A percentile compares a stretch with the other conserved stretches of the same genome.
Evolutionary conservation across 139 green algal genomes (phyloP).

Genomic region (Tetraselmis chui): DNA sequence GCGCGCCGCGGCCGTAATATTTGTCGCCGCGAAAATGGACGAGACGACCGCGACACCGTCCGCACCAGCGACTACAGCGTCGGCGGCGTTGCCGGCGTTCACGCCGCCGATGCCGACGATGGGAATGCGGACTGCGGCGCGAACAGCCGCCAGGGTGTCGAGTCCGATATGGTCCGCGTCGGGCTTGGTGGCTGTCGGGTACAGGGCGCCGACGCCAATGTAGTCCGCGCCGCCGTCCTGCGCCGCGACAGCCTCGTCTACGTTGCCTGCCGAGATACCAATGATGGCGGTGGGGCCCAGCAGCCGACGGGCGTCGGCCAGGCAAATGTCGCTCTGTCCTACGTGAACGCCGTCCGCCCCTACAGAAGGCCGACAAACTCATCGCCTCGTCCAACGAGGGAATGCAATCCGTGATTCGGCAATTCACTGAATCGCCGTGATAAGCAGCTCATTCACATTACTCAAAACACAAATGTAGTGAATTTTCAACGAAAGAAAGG

Average conservation of each 20-base stretch:
- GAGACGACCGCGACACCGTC: constrained; percentile 73
- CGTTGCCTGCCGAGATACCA: constrained; percentile 76
- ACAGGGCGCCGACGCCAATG: constrained; percentile 74
- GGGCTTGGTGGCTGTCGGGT: constrained; percentile 73
- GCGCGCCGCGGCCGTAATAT: constrained; percentile 38
- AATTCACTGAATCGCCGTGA: too few species aligned
- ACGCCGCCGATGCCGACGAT: constrained; percentile 89
- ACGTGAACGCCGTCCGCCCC: constrained; percentile 77
- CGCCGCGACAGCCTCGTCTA: constrained; percentile 48
- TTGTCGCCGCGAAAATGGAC: constrained; percentile 54
- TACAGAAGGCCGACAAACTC: too few species aligned
- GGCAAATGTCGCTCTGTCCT: constrained; percentile 78
- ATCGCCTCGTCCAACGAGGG: too few species aligned
- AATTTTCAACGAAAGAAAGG: too few species aligned
- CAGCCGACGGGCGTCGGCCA: constrained; percentile 39
- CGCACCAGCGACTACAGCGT: constrained; percentile 36
- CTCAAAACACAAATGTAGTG: too few species aligned
- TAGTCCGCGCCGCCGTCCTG: constrained; percentile 81
- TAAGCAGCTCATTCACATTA: too few species aligned
- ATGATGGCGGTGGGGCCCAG: constrained; percentile 68
- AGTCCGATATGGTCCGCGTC: constrained; percentile 65
- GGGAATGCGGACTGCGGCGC: constrained; percentile 43
- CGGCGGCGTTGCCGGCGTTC: constrained; percentile 38
- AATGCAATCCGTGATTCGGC: too few species aligned
- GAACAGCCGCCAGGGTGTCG: constrained; percentile 53